Conservation (phyloP, 352 stramenopile genomes). For the Globisporangium abappressorium region DNA sequence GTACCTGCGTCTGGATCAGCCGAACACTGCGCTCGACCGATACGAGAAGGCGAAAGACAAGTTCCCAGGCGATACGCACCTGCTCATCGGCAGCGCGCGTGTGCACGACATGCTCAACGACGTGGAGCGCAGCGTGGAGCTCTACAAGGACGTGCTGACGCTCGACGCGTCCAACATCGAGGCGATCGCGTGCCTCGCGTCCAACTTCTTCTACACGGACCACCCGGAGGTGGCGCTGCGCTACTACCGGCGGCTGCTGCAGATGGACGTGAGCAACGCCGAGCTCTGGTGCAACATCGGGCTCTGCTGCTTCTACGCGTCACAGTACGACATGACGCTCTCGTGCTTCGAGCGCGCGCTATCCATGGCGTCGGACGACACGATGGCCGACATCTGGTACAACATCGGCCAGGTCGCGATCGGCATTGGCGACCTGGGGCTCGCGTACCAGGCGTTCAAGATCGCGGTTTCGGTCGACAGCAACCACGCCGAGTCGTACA, state of each 20-base stretch:
- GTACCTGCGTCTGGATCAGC: slow-evolving; percentile 93
- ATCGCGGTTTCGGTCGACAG: slow-evolving; percentile 89
- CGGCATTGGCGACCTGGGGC: slow-evolving; percentile 89
- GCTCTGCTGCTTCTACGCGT: slow-evolving; percentile 93
- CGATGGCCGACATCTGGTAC: slow-evolving; percentile 93
- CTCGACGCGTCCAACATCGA: slow-evolving; percentile 90
- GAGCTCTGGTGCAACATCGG: slow-evolving; percentile 95
- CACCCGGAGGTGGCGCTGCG: slow-evolving; percentile 90
- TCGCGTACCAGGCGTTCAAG: slow-evolving; percentile 94
- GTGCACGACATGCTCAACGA: slow-evolving; percentile 94
- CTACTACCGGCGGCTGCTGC: slow-evolving; percentile 92
- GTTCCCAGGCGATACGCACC: slow-evolving; percentile 76
- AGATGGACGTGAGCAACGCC: slow-evolving; percentile 90
- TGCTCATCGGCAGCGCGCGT: slow-evolving; percentile 84
- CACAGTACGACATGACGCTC: slow-evolving; percentile 94
- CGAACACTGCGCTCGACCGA: slow-evolving; percentile 88
- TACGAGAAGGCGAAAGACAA: slow-evolving; percentile 66
- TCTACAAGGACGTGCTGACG: slow-evolving; percentile 88
- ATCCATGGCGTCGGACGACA: slow-evolving; percentile 83
- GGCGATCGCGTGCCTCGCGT: slow-evolving; percentile 89
- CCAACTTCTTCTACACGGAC: slow-evolving; percentile 93
- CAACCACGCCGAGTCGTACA: slow-evolving; percentile 91
- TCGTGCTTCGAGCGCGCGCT: slow-evolving; percentile 92
- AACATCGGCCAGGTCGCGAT: slow-evolving; percentile 93
- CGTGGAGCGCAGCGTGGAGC: slow-evolving; percentile 60